Conservation (phyloP, 2,329 filamentous ascomycete genomes). For the Geoglossum cookeanum region DNA sequence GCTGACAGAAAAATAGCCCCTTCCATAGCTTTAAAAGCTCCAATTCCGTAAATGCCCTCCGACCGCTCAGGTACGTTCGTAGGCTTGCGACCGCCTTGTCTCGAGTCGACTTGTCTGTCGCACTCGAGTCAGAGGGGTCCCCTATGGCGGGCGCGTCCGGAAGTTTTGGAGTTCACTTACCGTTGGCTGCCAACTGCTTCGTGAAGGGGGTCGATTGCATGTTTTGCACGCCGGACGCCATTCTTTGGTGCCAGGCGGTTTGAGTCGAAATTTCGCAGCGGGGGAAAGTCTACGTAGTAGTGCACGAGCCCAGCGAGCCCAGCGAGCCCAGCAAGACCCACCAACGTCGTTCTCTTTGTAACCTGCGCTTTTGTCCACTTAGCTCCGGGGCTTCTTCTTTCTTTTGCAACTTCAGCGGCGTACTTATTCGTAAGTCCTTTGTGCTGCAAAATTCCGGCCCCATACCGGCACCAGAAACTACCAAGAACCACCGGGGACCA, state of each 20-base stretch:
- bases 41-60: conserved; percentile 39
- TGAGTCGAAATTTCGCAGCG: background rate
- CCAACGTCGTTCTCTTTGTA: too few relatives aligned
- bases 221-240: background rate
- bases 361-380: too few relatives aligned
- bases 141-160: background rate
- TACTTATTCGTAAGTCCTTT: too few relatives aligned
- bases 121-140: background rate
- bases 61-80: conserved; percentile 52
- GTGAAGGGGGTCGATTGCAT: conserved; percentile 14
- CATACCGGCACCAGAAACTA: too few relatives aligned
- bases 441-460: too few relatives aligned
- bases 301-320: too few relatives aligned
- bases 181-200: conserved; percentile 25
- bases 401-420: too few relatives aligned
- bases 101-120: conserved; percentile 54
- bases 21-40: conserved; percentile 87
- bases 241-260: background rate
- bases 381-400: too few relatives aligned
- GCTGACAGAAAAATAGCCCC: conserved; percentile 65
- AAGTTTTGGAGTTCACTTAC: conserved; percentile 28
- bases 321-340: too few relatives aligned
- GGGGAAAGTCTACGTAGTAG: background rate
- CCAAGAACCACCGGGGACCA: too few relatives aligned
- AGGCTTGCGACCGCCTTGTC: conserved; percentile 62